phyloP scores from a whole-genome alignment of 805 yeast species.

The Yamadazyma philogaea region DNA sequence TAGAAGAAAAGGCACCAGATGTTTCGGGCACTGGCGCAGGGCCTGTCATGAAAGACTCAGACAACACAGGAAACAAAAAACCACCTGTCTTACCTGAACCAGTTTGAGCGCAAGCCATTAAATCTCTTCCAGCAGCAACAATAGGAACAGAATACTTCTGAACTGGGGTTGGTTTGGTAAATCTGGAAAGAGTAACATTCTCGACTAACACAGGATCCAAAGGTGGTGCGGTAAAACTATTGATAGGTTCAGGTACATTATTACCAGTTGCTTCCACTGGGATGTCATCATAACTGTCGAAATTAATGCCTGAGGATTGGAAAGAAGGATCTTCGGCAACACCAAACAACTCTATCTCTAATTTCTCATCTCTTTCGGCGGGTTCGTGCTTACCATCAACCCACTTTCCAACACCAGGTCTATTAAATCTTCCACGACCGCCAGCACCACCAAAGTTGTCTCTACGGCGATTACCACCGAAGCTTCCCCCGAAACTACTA shows the following conservation, averaged over 20 bases:
- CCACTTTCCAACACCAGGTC: slow-evolving; percentile 74
- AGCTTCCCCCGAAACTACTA: slow-evolving; percentile 13
- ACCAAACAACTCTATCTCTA: slow-evolving; percentile 85
- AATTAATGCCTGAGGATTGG: slow-evolving; percentile 96
- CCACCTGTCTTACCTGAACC: slow-evolving; percentile 99
- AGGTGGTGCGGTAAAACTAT: slow-evolving; percentile 87
- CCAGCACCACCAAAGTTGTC: slow-evolving; percentile 26
- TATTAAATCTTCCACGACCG: slow-evolving; percentile 30
- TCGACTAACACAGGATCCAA: slow-evolving; percentile 80
- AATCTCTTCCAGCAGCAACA: slow-evolving; percentile 83
- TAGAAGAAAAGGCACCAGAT: slow-evolving; percentile 52
- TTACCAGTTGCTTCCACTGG: slow-evolving; percentile 98
- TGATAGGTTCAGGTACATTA: slow-evolving; percentile 89
- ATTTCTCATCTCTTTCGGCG: slow-evolving; percentile 62
- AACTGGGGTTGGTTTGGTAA: slow-evolving; percentile 94
- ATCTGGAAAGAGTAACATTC: slow-evolving; percentile 84
- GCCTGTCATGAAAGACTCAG: slow-evolving; percentile 85
- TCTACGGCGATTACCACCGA: slow-evolving; percentile 21
- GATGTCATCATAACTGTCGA: slow-evolving; percentile 96
- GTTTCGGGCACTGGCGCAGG: slow-evolving; percentile 63
- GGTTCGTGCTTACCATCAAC: slow-evolving; percentile 86
- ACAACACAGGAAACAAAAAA: slow-evolving; percentile 94
- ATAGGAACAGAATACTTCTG: slow-evolving; percentile 93
- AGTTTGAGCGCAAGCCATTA: slow-evolving; percentile 97
- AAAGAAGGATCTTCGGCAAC: slow-evolving; percentile 64